Conservation (phyloP, 345 rosid species). For the Populus tremula region DNA sequence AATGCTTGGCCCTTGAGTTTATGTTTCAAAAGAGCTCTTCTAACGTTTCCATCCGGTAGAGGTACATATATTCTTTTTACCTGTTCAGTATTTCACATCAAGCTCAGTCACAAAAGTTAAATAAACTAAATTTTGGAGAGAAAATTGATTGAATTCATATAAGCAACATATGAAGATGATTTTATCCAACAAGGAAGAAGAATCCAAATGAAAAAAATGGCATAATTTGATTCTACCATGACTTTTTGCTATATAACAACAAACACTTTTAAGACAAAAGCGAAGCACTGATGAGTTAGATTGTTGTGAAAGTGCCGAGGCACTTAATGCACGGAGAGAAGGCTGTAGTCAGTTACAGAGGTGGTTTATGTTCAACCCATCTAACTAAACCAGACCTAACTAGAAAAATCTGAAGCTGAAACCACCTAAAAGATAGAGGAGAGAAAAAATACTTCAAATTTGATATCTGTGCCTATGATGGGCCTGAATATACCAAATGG, state of each 20-base stretch:
- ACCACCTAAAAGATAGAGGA: no score
- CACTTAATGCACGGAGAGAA: background rate
- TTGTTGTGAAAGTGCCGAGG: background rate
- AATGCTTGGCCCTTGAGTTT: conserved; percentile 77
- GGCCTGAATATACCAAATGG: no score
- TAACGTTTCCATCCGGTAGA: conserved; percentile 69
- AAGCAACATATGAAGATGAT: background rate
- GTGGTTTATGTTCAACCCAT: background rate
- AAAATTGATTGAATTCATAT: background rate
- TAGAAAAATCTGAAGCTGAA: background rate
- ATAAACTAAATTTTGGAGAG: background rate
- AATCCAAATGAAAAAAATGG: background rate
- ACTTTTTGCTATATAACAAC: background rate
- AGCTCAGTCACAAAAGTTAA: conserved; percentile 7
- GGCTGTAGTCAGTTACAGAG: no score
- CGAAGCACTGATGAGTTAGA: background rate
- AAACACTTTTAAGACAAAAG: no score
- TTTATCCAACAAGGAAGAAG: background rate
- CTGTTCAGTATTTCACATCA: conserved; percentile 36
- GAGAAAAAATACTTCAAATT: no score
- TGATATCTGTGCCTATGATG: no score
- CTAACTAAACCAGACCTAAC: background rate
- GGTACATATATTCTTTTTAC: conserved; percentile 95
- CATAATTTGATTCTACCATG: background rate
- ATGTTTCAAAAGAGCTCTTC: conserved; percentile 65